Evolutionary conservation across 495 filamentous ascomycete genomes (phyloP).

Genomic region (Penicillium canariense): DNA sequence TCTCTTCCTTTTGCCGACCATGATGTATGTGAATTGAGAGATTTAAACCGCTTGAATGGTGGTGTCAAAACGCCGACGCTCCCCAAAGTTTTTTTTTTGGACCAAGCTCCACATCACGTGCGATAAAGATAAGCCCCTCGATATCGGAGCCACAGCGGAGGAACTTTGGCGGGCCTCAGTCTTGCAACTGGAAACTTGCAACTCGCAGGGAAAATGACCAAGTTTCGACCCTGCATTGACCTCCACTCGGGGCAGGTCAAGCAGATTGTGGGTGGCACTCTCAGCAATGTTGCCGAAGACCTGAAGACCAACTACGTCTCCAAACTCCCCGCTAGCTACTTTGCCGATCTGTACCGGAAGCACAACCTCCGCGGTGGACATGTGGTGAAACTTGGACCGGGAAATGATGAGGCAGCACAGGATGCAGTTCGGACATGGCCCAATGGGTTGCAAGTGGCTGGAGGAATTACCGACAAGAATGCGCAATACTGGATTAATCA

Average conservation of each 20-base stretch:
- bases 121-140: conserved; percentile 41
- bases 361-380: conserved; percentile 75
- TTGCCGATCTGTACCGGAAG: conserved; percentile 72
- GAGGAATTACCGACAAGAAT: conserved; percentile 83
- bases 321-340: conserved; percentile 73
- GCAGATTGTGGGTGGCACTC: conserved; percentile 94
- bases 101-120: conserved; percentile 36
- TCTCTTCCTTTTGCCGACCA: conserved; percentile 41
- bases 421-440: conserved; percentile 78
- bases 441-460: conserved; percentile 77
- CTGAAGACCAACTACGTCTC: conserved; percentile 92
- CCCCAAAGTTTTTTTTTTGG: conserved; percentile 24
- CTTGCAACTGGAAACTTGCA: background rate
- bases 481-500: conserved; percentile 80
- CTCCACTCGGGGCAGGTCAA: conserved; percentile 94
- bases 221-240: conserved; percentile 95
- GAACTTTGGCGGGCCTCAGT: conserved; percentile 1
- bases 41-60: background rate
- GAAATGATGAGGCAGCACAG: conserved; percentile 74
- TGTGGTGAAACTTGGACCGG: conserved; percentile 92
- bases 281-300: conserved; percentile 60
- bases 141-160: conserved; percentile 12
- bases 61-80: background rate
- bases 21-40: conserved; percentile 13
- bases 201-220: conserved; percentile 64